Percentiles rank a stretch among this genome's conserved stretches.
Evolutionary conservation across 208 protist species (phyloP).

Genomic region (Naegleria gruberi): DNA sequence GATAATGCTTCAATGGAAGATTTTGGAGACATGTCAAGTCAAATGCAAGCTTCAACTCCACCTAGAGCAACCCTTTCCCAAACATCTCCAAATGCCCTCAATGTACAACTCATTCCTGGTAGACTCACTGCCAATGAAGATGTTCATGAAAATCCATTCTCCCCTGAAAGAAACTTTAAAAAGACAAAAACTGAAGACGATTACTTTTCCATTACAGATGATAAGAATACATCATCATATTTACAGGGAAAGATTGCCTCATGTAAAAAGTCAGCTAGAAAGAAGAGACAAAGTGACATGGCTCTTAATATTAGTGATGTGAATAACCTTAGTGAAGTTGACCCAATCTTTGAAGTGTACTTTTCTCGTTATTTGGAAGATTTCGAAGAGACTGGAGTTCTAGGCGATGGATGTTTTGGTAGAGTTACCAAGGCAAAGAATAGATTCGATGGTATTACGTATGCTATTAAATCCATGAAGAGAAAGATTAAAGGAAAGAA

Average conservation of each 20-base stretch:
- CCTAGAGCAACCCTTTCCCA: not conserved
- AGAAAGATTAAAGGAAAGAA: not conserved
- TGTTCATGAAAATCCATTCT: not conserved
- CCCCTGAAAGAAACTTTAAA: not conserved
- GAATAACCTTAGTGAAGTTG: not conserved
- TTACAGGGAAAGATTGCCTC: not conserved
- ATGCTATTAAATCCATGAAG: not conserved
- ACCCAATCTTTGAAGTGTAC: not conserved
- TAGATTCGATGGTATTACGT: constrained; percentile 5
- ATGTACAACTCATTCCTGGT: not conserved
- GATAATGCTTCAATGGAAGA: not conserved
- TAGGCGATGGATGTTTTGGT: constrained; percentile 12
- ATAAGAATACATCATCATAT: not conserved
- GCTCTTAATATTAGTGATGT: not conserved
- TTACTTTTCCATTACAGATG: not conserved
- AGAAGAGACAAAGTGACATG: not conserved
- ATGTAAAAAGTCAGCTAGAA: not conserved
- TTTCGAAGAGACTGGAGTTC: not conserved
- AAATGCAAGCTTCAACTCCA: not conserved
- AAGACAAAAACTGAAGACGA: not conserved
- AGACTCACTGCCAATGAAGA: not conserved
- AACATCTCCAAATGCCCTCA: not conserved
- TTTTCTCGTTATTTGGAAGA: not conserved
- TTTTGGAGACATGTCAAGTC: not conserved
- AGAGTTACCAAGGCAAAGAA: not conserved